A percentile compares a stretch with the other conserved stretches of the same genome.
Evolutionary conservation across 2,329 filamentous ascomycete species (phyloP).

Genomic region (Aureobasidium leucospermi): DNA sequence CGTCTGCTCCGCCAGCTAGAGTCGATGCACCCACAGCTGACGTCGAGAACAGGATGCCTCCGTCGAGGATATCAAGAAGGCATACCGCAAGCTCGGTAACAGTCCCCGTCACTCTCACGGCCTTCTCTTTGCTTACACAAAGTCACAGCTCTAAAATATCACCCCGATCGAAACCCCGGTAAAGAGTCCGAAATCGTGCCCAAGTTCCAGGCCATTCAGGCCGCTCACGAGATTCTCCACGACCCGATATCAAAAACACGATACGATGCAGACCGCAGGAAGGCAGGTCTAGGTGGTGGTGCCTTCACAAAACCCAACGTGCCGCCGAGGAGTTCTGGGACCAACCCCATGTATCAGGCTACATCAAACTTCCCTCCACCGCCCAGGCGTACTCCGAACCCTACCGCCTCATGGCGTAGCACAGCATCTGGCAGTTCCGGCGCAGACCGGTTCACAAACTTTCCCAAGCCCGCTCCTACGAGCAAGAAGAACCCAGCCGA

Average conservation of each 20-base stretch:
- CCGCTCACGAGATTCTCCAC: constrained; percentile 70
- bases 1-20: not conserved
- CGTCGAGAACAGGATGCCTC: constrained; percentile 45
- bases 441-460: constrained; percentile 40
- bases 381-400: constrained; percentile 30
- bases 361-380: constrained; percentile 36
- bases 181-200: constrained; percentile 70
- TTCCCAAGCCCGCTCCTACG: constrained; percentile 25
- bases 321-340: constrained; percentile 1
- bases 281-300: constrained; percentile 32
- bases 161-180: constrained; percentile 83
- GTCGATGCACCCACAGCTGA: not conserved
- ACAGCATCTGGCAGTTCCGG: constrained; percentile 28
- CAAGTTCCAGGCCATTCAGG: constrained; percentile 80
- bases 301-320: constrained; percentile 15
- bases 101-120: not conserved
- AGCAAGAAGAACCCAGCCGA: constrained; percentile 32
- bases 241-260: constrained; percentile 51
- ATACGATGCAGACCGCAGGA: constrained; percentile 56
- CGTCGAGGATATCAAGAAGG: constrained; percentile 71
- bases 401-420: constrained; percentile 30
- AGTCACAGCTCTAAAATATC: constrained; percentile 65
- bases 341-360: constrained; percentile 10
- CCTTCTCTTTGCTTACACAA: constrained; percentile 20
- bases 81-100: constrained; percentile 75